Evolutionary conservation across 768 basidiomycete genomes (phyloP).

Genomic region (Auricularia sp.): DNA sequence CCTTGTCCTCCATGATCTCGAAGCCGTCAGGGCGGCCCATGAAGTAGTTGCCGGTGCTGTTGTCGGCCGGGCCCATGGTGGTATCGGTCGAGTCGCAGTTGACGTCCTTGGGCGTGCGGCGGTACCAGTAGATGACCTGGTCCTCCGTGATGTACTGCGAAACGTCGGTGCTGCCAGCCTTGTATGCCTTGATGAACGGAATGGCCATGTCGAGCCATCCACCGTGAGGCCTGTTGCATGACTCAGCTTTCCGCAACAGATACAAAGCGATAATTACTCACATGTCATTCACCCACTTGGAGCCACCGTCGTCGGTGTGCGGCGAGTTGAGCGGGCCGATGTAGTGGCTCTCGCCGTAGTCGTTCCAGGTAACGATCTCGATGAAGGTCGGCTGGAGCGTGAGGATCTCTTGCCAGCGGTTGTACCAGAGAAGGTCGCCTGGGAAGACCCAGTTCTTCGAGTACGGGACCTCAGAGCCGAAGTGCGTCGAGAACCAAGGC

Average conservation of each 20-base stretch:
- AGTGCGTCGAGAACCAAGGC: conserved; percentile 72
- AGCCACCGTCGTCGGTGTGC: conserved; percentile 22
- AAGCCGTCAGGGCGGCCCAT: conserved; percentile 19
- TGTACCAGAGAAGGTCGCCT: conserved; percentile 47
- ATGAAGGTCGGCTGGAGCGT: conserved; percentile 30
- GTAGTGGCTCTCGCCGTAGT: conserved; percentile 20
- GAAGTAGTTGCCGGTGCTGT: conserved; percentile 8
- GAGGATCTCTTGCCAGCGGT: conserved; percentile 57
- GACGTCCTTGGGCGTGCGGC: conserved; percentile 19
- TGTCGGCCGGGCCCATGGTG: conserved; percentile 3
- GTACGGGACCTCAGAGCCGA: conserved; percentile 37
- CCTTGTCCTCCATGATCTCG: conserved; percentile 16
- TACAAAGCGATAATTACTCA: too few species aligned
- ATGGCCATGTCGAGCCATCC: conserved; percentile 20
- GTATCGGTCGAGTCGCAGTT: conserved; percentile 21
- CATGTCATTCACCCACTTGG: conserved; percentile 19
- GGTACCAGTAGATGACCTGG: conserved; percentile 21
- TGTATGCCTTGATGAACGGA: conserved; percentile 24
- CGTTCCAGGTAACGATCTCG: conserved; percentile 25
- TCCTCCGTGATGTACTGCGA: conserved; percentile 17
- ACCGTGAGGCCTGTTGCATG: too few species aligned
- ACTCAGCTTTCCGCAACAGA: too few species aligned
- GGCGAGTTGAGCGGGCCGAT: conserved; percentile 18
- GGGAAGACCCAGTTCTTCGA: conserved; percentile 40
- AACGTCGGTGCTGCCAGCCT: conserved; percentile 11